Evolutionary conservation across 352 stramenopile genomes (phyloP), one percentile per base, ranked within the genome.

Genomic region (Globisporangium nagaii): DNA sequence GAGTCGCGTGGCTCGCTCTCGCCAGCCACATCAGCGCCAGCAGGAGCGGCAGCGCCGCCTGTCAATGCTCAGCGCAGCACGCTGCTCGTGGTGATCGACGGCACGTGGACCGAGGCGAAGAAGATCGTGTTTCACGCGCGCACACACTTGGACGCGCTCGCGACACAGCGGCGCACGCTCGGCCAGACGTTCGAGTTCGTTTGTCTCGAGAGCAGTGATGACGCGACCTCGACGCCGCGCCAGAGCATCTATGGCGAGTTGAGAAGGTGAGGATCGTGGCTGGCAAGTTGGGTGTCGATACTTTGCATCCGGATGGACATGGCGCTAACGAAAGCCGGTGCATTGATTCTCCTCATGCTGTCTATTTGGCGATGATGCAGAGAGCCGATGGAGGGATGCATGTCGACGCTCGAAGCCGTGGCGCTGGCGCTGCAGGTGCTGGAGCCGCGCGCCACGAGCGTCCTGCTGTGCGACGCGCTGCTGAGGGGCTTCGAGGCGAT

Each of bases 101-200:
- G 82, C 43, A 93, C 82, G 44, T 93, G 82, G 82, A 84, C 73
- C 13, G 75, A 93, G 47, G 82, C 82, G 54, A 93, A 90, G 71
- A 84, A 87, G 58, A 82, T 92, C 30, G 68, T 83, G 31, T 68
- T 75, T 56, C 60, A 72, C 41, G 84, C 75, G 49, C 56, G 62
- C 11, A 17, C 8, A n/a, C 68, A 74, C 32, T 82, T 77, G 60
- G 54, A 68, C n/a, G 36, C 52, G 12, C 54, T 81, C 25, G 68
- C 70, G 6, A 28, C 27, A 13, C 37, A 60, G 15, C 73, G 63
- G 50, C 60, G 59, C 5, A 27, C 36, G 2, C 28, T 66, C 19
- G 65, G 62, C n/a, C 58, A 55, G 9, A 35, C 27, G 1, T 71
- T 87, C 17, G 63, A 76, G 46, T 89, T 75, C 41, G 61, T 86